Percentiles rank a stretch among this genome's conserved stretches.
phyloP scores from a whole-genome alignment of 2,329 filamentous ascomycete species.

The Hypoxylon rubiginosum region DNA sequence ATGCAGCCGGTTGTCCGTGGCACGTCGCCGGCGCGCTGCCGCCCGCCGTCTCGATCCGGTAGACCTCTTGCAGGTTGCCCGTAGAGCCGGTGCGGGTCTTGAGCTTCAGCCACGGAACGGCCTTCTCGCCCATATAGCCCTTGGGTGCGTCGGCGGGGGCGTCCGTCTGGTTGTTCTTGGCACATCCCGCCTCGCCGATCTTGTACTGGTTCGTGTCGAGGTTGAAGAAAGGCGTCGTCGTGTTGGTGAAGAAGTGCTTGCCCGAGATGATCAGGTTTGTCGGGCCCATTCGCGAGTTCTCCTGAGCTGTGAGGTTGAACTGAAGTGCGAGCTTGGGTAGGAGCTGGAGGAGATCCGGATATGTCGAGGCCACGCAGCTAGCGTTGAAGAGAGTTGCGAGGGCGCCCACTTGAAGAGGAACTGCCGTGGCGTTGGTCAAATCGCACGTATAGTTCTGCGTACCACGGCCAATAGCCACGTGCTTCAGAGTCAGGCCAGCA shows the following conservation, averaged over 20 bases:
- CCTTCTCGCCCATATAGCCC: constrained; percentile 74
- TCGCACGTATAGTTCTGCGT: constrained; percentile 95
- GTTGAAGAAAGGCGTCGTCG: constrained; percentile 83
- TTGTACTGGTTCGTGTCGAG: constrained; percentile 70
- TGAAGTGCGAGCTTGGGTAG: constrained; percentile 78
- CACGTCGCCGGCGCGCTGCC: constrained; percentile 83
- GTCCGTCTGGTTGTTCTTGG: constrained; percentile 70
- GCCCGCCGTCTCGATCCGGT: constrained; percentile 86
- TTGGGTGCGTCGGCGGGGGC: constrained; percentile 73
- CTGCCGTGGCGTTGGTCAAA: constrained; percentile 68
- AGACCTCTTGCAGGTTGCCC: constrained; percentile 79
- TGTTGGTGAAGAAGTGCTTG: constrained; percentile 83
- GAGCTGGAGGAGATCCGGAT: constrained; percentile 73
- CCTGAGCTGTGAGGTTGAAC: constrained; percentile 66
- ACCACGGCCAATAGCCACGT: constrained; percentile 88
- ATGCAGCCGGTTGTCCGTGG: constrained; percentile 70
- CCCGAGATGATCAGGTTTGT: constrained; percentile 76
- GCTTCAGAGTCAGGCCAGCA: constrained; percentile 73
- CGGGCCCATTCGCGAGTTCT: constrained; percentile 61
- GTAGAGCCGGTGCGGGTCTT: constrained; percentile 67
- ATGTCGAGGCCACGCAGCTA: constrained; percentile 80
- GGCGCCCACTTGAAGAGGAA: constrained; percentile 78
- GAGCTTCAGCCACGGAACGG: constrained; percentile 87
- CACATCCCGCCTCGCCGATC: constrained; percentile 72
- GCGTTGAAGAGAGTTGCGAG: constrained; percentile 89